Percentiles rank a stretch among this genome's conserved stretches.
phyloP scores from a whole-genome alignment of 768 basidiomycete genomes.

The Boletellus ananiceps region DNA sequence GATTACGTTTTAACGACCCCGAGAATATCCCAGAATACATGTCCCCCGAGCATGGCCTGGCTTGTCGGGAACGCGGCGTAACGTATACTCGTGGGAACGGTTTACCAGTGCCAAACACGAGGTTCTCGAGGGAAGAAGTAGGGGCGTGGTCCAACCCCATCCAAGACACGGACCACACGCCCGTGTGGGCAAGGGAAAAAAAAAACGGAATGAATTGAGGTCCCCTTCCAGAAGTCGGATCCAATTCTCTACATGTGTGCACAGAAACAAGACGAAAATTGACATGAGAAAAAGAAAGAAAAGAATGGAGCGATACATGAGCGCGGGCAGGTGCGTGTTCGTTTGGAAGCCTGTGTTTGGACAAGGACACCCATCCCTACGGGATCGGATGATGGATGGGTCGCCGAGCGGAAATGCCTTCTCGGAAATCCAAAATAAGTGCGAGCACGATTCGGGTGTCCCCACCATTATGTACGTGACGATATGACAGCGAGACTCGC shows the following conservation, averaged over 20 bases:
- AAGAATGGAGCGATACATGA: background rate
- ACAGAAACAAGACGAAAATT: background rate
- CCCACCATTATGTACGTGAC: conserved; percentile 19
- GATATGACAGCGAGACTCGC: background rate
- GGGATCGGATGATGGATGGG: background rate
- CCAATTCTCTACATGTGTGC: background rate
- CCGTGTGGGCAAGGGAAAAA: background rate
- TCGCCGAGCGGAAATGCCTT: too few relatives aligned
- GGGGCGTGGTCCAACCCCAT: too few relatives aligned
- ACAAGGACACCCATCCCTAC: background rate
- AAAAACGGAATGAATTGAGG: conserved; percentile 6
- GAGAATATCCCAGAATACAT: too few relatives aligned
- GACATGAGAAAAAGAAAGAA: conserved; percentile 16
- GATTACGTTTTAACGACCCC: too few relatives aligned
- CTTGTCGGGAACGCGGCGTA: too few relatives aligned
- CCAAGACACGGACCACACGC: too few relatives aligned
- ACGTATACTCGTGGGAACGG: too few relatives aligned
- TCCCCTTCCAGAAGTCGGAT: background rate
- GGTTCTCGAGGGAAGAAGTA: too few relatives aligned
- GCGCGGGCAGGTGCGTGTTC: too few relatives aligned
- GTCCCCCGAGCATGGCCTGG: too few relatives aligned
- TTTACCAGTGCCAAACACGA: too few relatives aligned
- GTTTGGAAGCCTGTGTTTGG: background rate
- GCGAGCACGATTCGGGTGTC: background rate
- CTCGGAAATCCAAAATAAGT: too few relatives aligned